Conservation (phyloP, 2,329 filamentous ascomycete genomes). For the Cladorrhinum sp. region DNA sequence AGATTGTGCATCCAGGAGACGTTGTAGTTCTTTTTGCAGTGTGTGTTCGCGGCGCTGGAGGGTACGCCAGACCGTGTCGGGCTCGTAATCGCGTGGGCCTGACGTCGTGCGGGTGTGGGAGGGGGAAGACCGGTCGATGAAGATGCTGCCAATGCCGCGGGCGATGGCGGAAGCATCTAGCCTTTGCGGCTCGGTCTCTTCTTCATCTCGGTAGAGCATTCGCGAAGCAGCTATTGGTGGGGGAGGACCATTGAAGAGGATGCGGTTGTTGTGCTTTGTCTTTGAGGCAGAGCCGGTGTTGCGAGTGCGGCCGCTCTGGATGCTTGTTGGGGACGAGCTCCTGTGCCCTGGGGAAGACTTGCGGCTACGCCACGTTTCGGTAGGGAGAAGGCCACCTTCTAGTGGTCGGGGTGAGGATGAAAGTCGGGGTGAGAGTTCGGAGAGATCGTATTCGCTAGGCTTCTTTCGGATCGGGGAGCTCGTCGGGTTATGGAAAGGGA, state of each 20-base stretch:
- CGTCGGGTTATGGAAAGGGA: constrained; percentile 29
- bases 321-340: constrained; percentile 18
- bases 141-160: constrained; percentile 34
- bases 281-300: constrained; percentile 34
- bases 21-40: constrained; percentile 47
- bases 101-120: constrained; percentile 13
- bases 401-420: constrained; percentile 32
- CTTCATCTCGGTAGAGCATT: constrained; percentile 35
- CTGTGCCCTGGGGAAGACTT: constrained; percentile 15
- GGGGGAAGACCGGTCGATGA: constrained; percentile 36
- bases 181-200: constrained; percentile 22
- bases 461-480: constrained; percentile 29
- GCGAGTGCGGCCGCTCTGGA: constrained; percentile 26
- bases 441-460: constrained; percentile 35
- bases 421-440: constrained; percentile 33
- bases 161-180: constrained; percentile 24
- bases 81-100: constrained; percentile 26
- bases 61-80: constrained; percentile 47
- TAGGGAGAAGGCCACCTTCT: constrained; percentile 25
- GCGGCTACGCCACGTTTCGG: constrained; percentile 11
- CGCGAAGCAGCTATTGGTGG: constrained; percentile 49
- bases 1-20: constrained; percentile 48
- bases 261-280: constrained; percentile 27
- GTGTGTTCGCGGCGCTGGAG: constrained; percentile 45
- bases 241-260: constrained; percentile 48